Percentiles rank a stretch among this genome's conserved stretches.
Conservation (phyloP, 2,329 filamentous ascomycete genomes). For the Alternaria gaisen region DNA sequence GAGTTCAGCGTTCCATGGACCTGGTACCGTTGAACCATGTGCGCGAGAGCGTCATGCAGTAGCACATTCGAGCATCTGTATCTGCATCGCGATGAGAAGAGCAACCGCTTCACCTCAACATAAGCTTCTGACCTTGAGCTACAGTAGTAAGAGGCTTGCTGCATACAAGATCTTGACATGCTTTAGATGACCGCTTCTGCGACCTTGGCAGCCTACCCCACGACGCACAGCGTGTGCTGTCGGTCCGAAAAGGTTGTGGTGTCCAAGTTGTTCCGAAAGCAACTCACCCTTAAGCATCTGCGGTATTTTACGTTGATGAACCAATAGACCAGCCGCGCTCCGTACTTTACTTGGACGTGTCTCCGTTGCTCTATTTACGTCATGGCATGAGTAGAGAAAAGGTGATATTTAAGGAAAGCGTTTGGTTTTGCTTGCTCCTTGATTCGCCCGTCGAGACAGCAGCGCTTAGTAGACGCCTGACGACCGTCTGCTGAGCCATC, state of each 20-base stretch:
- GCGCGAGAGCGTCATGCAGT: background rate
- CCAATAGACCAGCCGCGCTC: background rate
- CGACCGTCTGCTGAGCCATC: background rate
- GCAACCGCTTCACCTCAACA: background rate
- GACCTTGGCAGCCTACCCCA: slow-evolving; percentile 15
- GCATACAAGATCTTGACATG: slow-evolving; percentile 19
- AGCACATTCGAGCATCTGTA: background rate
- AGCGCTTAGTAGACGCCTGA: slow-evolving; percentile 12
- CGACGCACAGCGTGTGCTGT: background rate
- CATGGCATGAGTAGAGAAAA: background rate
- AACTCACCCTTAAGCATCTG: background rate
- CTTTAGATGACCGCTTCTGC: slow-evolving; percentile 15
- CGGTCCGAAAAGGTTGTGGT: background rate
- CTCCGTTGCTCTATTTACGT: background rate
- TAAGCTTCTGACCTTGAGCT: slow-evolving; percentile 8
- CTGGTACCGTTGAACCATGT: background rate
- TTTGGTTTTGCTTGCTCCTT: background rate
- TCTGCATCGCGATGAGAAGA: background rate
- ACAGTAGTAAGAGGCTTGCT: slow-evolving; percentile 23
- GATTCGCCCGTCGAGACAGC: background rate
- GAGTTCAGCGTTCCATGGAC: background rate
- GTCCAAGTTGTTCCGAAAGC: background rate
- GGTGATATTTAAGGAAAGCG: background rate
- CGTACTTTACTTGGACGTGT: background rate
- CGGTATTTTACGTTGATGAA: background rate